phyloP scores from a whole-genome alignment of 1,284 basidiomycete species.

The Irpex lacteus region DNA sequence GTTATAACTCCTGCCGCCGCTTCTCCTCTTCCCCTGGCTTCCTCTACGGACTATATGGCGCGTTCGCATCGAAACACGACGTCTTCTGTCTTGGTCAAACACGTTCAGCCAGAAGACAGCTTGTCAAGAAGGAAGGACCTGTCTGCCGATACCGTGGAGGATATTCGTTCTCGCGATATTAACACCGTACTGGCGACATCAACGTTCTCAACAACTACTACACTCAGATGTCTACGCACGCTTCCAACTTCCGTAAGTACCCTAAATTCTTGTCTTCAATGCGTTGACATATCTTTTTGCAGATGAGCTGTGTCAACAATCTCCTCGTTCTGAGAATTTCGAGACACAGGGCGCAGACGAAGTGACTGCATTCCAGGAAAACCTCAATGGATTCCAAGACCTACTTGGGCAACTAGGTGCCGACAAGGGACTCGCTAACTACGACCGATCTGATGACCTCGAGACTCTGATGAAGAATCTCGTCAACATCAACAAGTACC shows the following conservation, averaged over 20 bases:
- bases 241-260: slow-evolving; percentile 27
- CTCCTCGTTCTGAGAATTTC: slow-evolving; percentile 26
- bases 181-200: slow-evolving; percentile 21
- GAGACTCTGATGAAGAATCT: slow-evolving; percentile 49
- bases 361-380: slow-evolving; percentile 38
- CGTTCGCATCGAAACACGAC: slow-evolving; percentile 11
- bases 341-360: slow-evolving; percentile 35
- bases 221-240: slow-evolving; percentile 19
- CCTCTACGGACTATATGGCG: slow-evolving; percentile 12
- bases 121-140: not conserved
- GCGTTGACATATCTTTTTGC: not conserved
- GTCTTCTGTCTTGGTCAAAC: slow-evolving; percentile 1
- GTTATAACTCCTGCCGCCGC: slow-evolving; percentile 20
- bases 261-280: not conserved
- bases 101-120: not conserved
- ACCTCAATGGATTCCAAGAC: slow-evolving; percentile 36
- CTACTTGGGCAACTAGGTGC: slow-evolving; percentile 34
- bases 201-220: slow-evolving; percentile 26
- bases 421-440: slow-evolving; percentile 53
- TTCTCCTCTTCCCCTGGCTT: slow-evolving; percentile 28
- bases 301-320: slow-evolving; percentile 15
- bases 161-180: slow-evolving; percentile 14
- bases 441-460: slow-evolving; percentile 40
- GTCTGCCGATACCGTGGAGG: not conserved
- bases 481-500: slow-evolving; percentile 47